Base-by-base conservation (phyloP, 768 basidiomycete genomes). In the Kwoniella shandongensis region DNA sequence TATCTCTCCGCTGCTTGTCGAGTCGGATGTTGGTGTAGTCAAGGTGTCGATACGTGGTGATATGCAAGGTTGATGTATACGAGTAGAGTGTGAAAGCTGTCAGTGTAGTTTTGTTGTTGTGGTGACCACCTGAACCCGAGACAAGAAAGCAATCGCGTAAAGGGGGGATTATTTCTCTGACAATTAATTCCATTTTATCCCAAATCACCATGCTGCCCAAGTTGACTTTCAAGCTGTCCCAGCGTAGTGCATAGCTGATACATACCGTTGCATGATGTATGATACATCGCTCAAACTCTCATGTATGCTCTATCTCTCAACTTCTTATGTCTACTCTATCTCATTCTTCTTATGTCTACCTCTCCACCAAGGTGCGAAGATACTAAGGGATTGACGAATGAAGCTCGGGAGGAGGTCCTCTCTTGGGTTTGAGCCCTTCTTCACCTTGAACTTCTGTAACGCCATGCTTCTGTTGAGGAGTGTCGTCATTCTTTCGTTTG, bases 371-470 rank as follows among this genome's bases (percentile, higher is more conserved):
- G 13, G 7, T 6, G 32, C 6, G 13, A 32, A 32, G 13, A 17
- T 8, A 25, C 18, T 40, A 56, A 18, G 54, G 54, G 8, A 56
- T 40, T 13, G 54, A 56, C 22, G 46, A 18, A 27, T 49, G 54
- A 23, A 47, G 26, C 26, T 47, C 54, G 13, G 54, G 54, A 20
- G 54, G 54, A n/a, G 47, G 17, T 23, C 18, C 13, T 15, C 54
- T 41, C 39, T 49, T 50, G 17, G 25, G 27, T 27, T 4, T 41
- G 30, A 32, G 23, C 25, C 59, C 56, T 46, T 69, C 67, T 45
- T 62, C 50, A 18, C 61, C 61, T 41, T 62, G 51, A 3, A 69
- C 67, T 25, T 54, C 56, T 7, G 54, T 46, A 4, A 44, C n/a
- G 22, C 63, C 67, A 20, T 56, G 58, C 10, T 66, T 44, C 12